Percentiles rank a stretch among this genome's conserved stretches.
These are phyloP conservation scores for Neurospora sp. DNA, from an alignment of 495 filamentous ascomycete genomes.

Conservation along the genomic window DNA sequence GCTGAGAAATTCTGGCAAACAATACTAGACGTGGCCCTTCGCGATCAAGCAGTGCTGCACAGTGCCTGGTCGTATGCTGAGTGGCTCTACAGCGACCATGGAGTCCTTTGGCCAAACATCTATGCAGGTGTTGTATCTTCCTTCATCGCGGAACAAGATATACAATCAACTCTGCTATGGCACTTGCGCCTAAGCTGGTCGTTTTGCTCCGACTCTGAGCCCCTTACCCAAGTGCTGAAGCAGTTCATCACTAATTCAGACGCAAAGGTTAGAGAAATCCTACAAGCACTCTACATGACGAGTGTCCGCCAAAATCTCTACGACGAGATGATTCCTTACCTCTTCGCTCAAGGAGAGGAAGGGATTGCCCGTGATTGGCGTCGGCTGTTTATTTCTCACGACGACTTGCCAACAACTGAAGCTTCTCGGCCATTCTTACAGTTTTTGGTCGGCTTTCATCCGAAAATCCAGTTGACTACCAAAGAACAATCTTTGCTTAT, in stretches of 20 bases:
- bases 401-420: constrained; percentile 20
- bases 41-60: constrained; percentile 32
- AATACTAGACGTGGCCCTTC: constrained; percentile 37
- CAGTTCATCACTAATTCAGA: constrained; percentile 19
- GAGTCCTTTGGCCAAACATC: constrained; percentile 38
- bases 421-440: constrained; percentile 23
- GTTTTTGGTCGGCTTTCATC: constrained; percentile 25
- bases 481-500: neutral
- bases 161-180: constrained; percentile 25
- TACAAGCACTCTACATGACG: constrained; percentile 40
- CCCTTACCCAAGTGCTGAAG: constrained; percentile 24
- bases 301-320: constrained; percentile 49
- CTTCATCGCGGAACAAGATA: constrained; percentile 24
- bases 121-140: constrained; percentile 24
- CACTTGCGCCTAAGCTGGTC: constrained; percentile 25
- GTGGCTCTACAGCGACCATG: constrained; percentile 36
- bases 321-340: constrained; percentile 45
- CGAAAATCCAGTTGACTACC: constrained; percentile 4
- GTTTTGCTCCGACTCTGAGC: constrained; percentile 21
- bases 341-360: constrained; percentile 40
- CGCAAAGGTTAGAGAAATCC: constrained; percentile 15
- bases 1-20: constrained; percentile 51
- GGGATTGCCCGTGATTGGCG: constrained; percentile 53
- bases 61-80: constrained; percentile 47
- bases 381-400: constrained; percentile 14